A percentile compares a stretch with the other conserved stretches of the same genome.
Evolutionary conservation across 129 eudicot species (phyloP).

Genomic region (Saussurea involucrata): DNA sequence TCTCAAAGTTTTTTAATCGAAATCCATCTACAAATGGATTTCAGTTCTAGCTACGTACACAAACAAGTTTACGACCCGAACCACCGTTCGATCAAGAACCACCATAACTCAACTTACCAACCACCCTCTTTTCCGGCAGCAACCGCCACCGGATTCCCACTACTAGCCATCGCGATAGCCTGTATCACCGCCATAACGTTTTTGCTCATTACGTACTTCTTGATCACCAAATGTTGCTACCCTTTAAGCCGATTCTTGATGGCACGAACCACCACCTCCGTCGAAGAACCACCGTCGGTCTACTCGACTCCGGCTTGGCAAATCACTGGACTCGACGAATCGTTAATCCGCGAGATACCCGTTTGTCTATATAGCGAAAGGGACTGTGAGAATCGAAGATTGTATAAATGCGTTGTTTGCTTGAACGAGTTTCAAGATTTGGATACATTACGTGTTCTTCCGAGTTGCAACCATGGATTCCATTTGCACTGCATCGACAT

Average conservation of each 20-base stretch:
- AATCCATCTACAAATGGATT: conserved; percentile 30
- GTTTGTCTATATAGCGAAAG: conserved; percentile 48
- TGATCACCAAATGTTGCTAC: conserved; percentile 74
- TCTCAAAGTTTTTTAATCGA: neutral
- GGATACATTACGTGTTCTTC: conserved; percentile 70
- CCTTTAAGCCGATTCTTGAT: conserved; percentile 53
- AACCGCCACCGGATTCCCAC: conserved; percentile 61
- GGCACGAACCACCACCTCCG: conserved; percentile 8
- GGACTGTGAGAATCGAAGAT: conserved; percentile 22
- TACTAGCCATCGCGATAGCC: conserved; percentile 55
- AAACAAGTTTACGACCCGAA: conserved; percentile 23
- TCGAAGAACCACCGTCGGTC: conserved; percentile 52
- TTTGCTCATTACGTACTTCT: conserved; percentile 58
- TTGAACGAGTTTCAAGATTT: conserved; percentile 73
- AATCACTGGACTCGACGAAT: conserved; percentile 71
- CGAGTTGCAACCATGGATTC: conserved; percentile 76
- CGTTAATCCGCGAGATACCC: conserved; percentile 65
- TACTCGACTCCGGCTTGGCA: conserved; percentile 64
- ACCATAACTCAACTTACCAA: conserved; percentile 32
- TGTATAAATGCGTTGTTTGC: conserved; percentile 75
- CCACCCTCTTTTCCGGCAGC: conserved; percentile 26
- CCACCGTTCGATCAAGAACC: conserved; percentile 40
- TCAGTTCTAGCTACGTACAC: conserved; percentile 9
- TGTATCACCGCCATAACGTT: conserved; percentile 62
- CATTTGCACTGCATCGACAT: conserved; percentile 87